Evolutionary conservation across 306 rosid species (phyloP).

Genomic region (Trifolium dubium): DNA sequence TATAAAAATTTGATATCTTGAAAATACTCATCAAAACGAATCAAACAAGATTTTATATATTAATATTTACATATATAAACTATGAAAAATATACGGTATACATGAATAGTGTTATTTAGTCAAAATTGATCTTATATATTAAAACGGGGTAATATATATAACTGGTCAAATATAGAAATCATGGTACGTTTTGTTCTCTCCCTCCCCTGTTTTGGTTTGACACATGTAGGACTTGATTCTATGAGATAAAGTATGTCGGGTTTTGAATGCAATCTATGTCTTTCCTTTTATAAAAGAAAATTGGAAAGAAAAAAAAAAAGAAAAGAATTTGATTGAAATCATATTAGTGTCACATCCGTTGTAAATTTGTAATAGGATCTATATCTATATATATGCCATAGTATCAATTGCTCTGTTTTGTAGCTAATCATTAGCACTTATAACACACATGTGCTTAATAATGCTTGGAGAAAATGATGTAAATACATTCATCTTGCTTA

Average conservation of each 20-base stretch:
- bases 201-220: background rate
- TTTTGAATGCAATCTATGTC: background rate
- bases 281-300: background rate
- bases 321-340: too few species aligned
- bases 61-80: too few species aligned
- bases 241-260: background rate
- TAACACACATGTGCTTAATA: background rate
- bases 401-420: background rate
- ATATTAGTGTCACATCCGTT: background rate
- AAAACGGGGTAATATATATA: too few species aligned
- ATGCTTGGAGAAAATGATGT: background rate
- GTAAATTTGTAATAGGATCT: background rate
- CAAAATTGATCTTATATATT: too few species aligned
- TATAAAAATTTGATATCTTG: too few species aligned
- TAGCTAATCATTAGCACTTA: background rate
- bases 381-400: background rate
- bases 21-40: too few species aligned
- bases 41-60: too few species aligned
- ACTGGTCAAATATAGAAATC: background rate
- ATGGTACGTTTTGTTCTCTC: slow-evolving; percentile 23
- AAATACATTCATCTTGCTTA: background rate
- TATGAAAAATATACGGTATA: too few species aligned
- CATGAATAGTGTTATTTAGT: too few species aligned
- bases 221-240: slow-evolving; percentile 37
- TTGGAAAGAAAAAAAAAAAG: background rate